Percentiles rank a stretch among this genome's conserved stretches.
Conservation (phyloP, 1,139 yeast species). For the Blastobotrys arbuscula region DNA sequence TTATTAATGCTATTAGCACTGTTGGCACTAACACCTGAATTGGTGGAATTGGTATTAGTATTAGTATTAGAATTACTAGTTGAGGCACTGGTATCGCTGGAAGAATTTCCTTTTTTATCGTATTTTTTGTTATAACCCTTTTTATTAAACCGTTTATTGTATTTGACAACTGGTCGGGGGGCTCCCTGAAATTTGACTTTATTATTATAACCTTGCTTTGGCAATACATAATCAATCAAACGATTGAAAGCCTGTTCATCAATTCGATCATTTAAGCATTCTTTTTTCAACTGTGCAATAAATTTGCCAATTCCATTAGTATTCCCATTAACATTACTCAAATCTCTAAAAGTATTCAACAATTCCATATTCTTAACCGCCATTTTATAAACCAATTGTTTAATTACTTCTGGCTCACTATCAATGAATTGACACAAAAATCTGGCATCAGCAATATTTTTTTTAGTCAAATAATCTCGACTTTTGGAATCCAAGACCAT, state of each 20-base stretch:
- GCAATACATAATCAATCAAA: background rate
- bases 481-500: background rate
- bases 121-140: no score
- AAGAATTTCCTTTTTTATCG: no score
- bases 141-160: background rate
- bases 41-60: background rate
- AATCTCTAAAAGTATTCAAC: background rate
- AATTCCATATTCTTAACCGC: background rate
- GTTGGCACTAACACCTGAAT: background rate
- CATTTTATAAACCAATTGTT: background rate
- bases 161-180: background rate
- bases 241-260: background rate
- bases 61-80: background rate
- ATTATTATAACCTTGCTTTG: background rate
- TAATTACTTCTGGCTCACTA: slow-evolving; percentile 1
- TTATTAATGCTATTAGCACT: background rate
- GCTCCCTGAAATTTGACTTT: background rate
- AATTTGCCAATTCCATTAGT: background rate
- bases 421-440: background rate
- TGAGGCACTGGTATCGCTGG: no score
- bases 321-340: background rate
- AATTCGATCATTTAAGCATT: background rate
- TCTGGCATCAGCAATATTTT: background rate
- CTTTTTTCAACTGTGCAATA: background rate
- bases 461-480: background rate